A percentile compares a stretch with the other conserved stretches of the same genome.
Evolutionary conservation across 495 filamentous ascomycete species (phyloP).

Genomic region (Lophiotrema nucula): DNA sequence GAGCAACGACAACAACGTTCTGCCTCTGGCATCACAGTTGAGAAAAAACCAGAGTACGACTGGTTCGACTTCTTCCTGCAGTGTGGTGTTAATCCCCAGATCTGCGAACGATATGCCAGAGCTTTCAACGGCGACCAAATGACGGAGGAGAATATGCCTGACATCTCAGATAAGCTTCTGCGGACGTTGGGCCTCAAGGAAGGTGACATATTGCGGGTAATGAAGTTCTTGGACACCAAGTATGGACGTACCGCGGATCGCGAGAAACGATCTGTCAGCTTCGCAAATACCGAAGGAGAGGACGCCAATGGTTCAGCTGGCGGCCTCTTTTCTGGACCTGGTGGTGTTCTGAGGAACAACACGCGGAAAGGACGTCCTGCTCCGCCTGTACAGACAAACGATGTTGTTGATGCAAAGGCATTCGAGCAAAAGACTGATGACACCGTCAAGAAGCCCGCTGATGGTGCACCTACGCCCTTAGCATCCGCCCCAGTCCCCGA

Average conservation of each 20-base stretch:
- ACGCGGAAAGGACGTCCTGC: conserved; percentile 90
- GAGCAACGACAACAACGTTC: conserved; percentile 7
- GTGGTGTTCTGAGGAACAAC: conserved; percentile 85
- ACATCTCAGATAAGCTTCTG: conserved; percentile 77
- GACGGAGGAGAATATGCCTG: conserved; percentile 85
- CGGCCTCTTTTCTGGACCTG: conserved; percentile 88
- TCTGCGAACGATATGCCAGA: conserved; percentile 90
- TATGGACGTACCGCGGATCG: conserved; percentile 60
- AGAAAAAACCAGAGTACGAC: conserved; percentile 74
- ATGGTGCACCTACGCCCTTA: conserved; percentile 50
- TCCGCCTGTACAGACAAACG: conserved; percentile 77
- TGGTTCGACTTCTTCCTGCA: conserved; percentile 99
- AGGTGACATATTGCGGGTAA: conserved; percentile 93
- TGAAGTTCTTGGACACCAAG: conserved; percentile 82
- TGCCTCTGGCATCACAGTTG: conserved; percentile 51
- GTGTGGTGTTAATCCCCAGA: conserved; percentile 84
- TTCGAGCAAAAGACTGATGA: conserved; percentile 65
- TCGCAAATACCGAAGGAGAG: conserved; percentile 55
- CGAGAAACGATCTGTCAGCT: conserved; percentile 63
- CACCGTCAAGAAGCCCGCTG: conserved; percentile 46
- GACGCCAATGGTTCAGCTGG: conserved; percentile 50
- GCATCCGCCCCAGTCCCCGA: conserved; percentile 48
- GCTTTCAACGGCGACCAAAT: conserved; percentile 88
- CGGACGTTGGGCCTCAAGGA: conserved; percentile 87
- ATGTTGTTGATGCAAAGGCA: conserved; percentile 81